Base-by-base conservation (phyloP, 495 filamentous ascomycete species). In the Xylaria telfairii region DNA sequence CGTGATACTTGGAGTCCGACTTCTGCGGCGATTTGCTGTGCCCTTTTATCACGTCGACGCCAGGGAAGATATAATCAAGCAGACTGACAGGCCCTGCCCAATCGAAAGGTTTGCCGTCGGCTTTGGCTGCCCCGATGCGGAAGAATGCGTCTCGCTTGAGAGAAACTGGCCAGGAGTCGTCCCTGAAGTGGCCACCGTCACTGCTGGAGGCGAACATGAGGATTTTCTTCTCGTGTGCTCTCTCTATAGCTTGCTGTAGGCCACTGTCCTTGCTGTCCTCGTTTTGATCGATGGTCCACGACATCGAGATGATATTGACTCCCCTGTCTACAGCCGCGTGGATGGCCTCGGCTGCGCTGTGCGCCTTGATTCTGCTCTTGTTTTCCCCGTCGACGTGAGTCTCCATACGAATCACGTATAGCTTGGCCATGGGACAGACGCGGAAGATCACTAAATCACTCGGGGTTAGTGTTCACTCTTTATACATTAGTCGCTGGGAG, bases 251-350 rank as follows among this genome's bases (percentile, higher is more conserved):
- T 8, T 39, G 0, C 12, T 42, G 59, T 4, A 62, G 32, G 15
- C 54, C 54, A 13, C 54, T 59, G 13, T 59, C 28, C 15, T 34
- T 32, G 15, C 54, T 59, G 3, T 37, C 19, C 32, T 59, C 54
- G 30, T 9, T 37, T 37, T 37, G 54, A 21, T 30, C 21, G 54
- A 59, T 59, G 1, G 59, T 62, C 59, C 59, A 62, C 37, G 59
- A 62, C 59, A 62, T 62, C 8, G 59, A 62, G 21, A 62, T 62
- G 59, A 62, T 62, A 6, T 39, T 62, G 37, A 32, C 59, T 17
- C 37, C 37, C 37, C 17, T 42, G 9, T 62, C 59, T 3, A 42
- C 34, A 28, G 59, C 59, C 1, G 59, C 59, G 6, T 62, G 12
- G 13, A 62, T 62, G 10, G 59, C 59, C 21, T 62, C 54, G 8